Evolutionary conservation across 2,329 filamentous ascomycete species (phyloP).

Genomic region (Ophiosphaerella korrae): DNA sequence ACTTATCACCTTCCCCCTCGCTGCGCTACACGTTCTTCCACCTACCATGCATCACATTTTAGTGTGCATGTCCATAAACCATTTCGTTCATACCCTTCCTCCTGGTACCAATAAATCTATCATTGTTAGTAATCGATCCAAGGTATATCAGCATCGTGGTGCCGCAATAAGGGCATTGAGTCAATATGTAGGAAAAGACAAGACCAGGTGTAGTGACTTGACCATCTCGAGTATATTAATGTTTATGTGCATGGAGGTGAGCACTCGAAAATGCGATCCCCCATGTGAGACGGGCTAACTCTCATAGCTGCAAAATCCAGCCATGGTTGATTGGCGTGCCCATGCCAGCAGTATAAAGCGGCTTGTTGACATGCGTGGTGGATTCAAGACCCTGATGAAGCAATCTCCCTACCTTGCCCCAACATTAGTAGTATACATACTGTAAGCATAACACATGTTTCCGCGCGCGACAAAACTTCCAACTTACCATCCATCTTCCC

Average conservation of each 20-base stretch:
- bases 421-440: constrained; percentile 28
- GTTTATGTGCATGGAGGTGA: constrained; percentile 37
- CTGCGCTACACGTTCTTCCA: constrained; percentile 33
- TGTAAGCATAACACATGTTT: constrained; percentile 19
- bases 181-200: constrained; percentile 28
- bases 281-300: neutral
- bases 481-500: neutral
- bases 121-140: constrained; percentile 17
- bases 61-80: constrained; percentile 32
- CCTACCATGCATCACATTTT: constrained; percentile 36
- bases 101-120: constrained; percentile 11
- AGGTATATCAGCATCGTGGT: constrained; percentile 37
- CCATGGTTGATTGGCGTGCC: constrained; percentile 29
- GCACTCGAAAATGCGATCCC: neutral
- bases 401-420: constrained; percentile 22
- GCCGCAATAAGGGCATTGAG: constrained; percentile 33
- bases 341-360: constrained; percentile 33
- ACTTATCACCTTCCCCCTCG: constrained; percentile 31
- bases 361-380: constrained; percentile 37
- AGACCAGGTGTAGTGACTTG: constrained; percentile 27
- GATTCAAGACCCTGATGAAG: constrained; percentile 22
- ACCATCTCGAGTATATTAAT: constrained; percentile 37
- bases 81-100: constrained; percentile 27
- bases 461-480: too few relatives aligned
- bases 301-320: constrained; percentile 30